Evolutionary conservation across 345 rosid genomes (phyloP).

Genomic region (Acer saccharum): DNA sequence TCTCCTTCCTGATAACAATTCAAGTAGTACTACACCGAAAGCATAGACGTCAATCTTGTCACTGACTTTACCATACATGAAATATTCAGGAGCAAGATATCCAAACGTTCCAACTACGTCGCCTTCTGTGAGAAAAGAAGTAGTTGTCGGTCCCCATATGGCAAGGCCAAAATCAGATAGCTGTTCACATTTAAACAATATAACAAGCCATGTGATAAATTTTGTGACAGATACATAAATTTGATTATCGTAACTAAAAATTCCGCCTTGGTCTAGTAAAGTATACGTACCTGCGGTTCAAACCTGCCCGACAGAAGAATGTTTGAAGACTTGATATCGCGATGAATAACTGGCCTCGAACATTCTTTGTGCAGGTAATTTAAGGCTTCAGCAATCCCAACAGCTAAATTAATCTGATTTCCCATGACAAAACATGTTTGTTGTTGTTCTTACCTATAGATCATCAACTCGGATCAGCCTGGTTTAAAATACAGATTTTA

Average conservation of each 20-base stretch:
- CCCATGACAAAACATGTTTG: slow-evolving; percentile 60
- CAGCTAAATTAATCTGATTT: slow-evolving; percentile 58
- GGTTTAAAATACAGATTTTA: slow-evolving; percentile 8
- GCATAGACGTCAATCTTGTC: slow-evolving; percentile 92
- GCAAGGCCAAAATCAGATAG: slow-evolving; percentile 93
- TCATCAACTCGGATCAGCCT: slow-evolving; percentile 22
- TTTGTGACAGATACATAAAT: not conserved
- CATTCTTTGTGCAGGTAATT: slow-evolving; percentile 65
- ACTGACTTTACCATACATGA: slow-evolving; percentile 94
- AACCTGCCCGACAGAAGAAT: slow-evolving; percentile 76
- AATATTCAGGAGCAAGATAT: slow-evolving; percentile 96
- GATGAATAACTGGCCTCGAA: slow-evolving; percentile 78
- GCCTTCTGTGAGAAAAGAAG: slow-evolving; percentile 53
- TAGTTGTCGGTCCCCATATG: slow-evolving; percentile 73
- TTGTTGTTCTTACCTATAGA: slow-evolving; percentile 31
- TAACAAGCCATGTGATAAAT: slow-evolving; percentile 2
- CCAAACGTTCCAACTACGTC: slow-evolving; percentile 95
- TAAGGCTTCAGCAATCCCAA: slow-evolving; percentile 75
- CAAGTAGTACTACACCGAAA: slow-evolving; percentile 88
- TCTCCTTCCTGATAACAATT: slow-evolving; percentile 80
- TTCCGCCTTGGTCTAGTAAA: not conserved
- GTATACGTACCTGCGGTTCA: slow-evolving; percentile 68
- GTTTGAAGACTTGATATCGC: slow-evolving; percentile 91
- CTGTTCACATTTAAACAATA: slow-evolving; percentile 37
- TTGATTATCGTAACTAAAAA: not conserved